Evolutionary conservation across 148 eudicot species (phyloP).

Genomic region (Rhododendron ovatum): DNA sequence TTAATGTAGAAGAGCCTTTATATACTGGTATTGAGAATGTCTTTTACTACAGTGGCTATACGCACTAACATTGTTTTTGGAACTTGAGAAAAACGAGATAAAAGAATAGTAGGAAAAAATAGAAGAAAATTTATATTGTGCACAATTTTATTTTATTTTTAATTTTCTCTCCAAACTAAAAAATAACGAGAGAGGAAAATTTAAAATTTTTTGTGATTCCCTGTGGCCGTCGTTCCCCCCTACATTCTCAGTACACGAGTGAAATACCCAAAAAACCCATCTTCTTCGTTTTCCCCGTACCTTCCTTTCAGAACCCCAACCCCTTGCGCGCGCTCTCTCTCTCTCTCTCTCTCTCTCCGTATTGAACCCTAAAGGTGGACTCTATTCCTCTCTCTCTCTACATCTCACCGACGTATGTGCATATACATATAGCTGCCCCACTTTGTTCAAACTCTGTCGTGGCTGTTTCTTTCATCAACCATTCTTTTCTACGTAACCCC

Average conservation of each 20-base stretch:
- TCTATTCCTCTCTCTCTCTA: neutral
- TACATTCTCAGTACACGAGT: neutral
- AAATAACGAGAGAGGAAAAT: no score
- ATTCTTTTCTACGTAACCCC: neutral
- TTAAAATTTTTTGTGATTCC: no score
- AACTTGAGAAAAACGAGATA: no score
- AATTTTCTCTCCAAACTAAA: no score
- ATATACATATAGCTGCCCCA: neutral
- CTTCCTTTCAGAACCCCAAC: neutral
- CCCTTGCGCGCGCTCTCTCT: neutral
- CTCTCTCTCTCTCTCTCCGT: neutral
- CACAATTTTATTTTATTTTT: no score
- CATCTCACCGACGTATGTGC: neutral
- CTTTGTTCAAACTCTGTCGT: neutral
- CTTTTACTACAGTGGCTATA: no score
- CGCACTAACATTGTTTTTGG: no score
- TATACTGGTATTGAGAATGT: no score
- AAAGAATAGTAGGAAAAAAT: no score
- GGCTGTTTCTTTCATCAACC: slow-evolving; percentile 1
- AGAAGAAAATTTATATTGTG: no score
- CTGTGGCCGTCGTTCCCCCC: neutral
- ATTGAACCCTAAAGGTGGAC: neutral
- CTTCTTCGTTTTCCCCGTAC: neutral
- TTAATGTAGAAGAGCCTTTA: no score
- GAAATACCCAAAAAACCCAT: neutral